Evolutionary conservation across 495 filamentous ascomycete species (phyloP), one percentile per base, ranked within the genome.

Genomic region (Talaromyces liani): DNA sequence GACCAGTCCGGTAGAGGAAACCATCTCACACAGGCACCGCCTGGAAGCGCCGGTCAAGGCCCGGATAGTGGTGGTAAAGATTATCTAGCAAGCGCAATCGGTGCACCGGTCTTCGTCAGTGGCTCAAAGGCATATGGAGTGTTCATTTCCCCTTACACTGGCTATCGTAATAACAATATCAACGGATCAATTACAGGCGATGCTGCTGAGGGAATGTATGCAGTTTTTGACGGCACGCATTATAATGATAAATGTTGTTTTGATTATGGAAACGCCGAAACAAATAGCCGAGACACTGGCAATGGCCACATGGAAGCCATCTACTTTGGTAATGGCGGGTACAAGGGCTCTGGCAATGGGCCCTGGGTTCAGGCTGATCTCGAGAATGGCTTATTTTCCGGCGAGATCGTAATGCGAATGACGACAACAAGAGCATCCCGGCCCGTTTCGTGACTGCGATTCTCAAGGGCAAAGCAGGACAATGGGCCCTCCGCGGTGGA

Each of bases 361-460:
- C 84, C 84, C 25, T 86, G 84, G 84, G 58, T 86, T 66, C 85
- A 85, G 84, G 84, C 80, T 36, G 84, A 86, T 77, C 74, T 86
- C 1, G 83, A 86, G 72, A 84, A 85, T 64, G 77, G 77, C 25
- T 68, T 86, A 49, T 86, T 84, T 77, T 84, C 82, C 14, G 82
- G 82, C 25, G 5, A 10, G 77, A 67, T 64, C 20, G 72, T 22
- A 62, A 49, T 2, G 60, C 73, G 51, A 86, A 85, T 66, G 24
- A 72, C 3, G 75, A 51, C 9, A 78, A 85, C 64, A 77, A 80
- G 27, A 76, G 81, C 0, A 69, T 82, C 61, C 70, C 71, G 22
- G 76, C 68, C 64, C 79, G 84, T 0, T 86, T 86, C 66, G 58
- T 84, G 65, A 84, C 77, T 31, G 70, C 83, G 0, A 65, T 72